Conservation (phyloP, 2,329 filamentous ascomycete genomes). For the Xylaria sp. region DNA sequence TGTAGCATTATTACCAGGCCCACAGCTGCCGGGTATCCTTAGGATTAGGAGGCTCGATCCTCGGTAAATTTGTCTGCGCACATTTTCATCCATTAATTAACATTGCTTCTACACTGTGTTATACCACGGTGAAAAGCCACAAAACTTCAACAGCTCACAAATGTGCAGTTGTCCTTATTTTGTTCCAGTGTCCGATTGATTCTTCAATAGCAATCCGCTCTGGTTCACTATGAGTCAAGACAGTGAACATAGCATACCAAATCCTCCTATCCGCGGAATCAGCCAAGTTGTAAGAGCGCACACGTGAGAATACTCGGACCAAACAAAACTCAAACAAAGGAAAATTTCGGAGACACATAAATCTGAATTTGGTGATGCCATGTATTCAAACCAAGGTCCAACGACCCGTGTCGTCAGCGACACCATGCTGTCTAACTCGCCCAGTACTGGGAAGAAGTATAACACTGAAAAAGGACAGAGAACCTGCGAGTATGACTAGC, state of each 20-base stretch:
- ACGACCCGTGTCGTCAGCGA: slow-evolving; percentile 12
- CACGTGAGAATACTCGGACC: background rate
- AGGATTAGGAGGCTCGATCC: background rate
- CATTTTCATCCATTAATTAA: slow-evolving; percentile 25
- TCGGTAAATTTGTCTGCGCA: slow-evolving; percentile 17
- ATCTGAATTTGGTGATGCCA: slow-evolving; percentile 5
- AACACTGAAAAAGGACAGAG: background rate
- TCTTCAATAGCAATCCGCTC: background rate
- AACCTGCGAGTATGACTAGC: background rate
- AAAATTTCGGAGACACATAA: slow-evolving; percentile 9
- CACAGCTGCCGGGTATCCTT: background rate
- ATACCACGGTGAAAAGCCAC: background rate
- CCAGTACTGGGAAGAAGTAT: background rate
- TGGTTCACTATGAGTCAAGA: background rate
- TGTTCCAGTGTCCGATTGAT: background rate
- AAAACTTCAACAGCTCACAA: slow-evolving; percentile 2
- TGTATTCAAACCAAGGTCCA: slow-evolving; percentile 12
- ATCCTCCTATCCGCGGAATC: background rate
- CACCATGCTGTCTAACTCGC: slow-evolving; percentile 19
- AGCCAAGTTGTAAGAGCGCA: background rate
- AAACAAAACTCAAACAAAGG: background rate
- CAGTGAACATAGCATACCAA: slow-evolving; percentile 1
- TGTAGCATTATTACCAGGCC: background rate
- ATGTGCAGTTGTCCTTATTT: background rate
- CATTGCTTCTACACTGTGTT: background rate